These are phyloP conservation scores for Psilocybe azurescens DNA, from an alignment of 768 basidiomycete genomes.

Conservation along the genomic window DNA sequence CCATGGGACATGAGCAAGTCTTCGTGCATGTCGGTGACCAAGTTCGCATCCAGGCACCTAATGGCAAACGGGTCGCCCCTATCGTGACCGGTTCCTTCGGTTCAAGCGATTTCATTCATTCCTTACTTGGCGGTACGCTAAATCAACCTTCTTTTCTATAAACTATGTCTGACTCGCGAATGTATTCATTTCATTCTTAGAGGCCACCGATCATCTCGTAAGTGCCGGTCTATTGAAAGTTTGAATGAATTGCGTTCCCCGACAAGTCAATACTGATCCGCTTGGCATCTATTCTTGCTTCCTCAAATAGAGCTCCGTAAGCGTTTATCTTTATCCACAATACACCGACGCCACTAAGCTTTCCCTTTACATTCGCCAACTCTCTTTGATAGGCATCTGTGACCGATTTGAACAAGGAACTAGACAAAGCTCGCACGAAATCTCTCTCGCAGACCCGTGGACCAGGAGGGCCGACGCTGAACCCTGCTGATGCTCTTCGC, in stretches of 20 bases:
- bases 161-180: conserved; percentile 26
- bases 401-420: conserved; percentile 80
- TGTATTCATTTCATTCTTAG: conserved; percentile 43
- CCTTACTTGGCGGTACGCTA: conserved; percentile 69
- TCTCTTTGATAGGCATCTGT: conserved; percentile 71
- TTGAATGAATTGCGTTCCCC: background rate
- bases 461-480: conserved; percentile 36
- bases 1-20: conserved; percentile 75
- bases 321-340: background rate
- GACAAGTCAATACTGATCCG: background rate
- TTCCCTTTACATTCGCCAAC: conserved; percentile 11
- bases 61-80: conserved; percentile 78
- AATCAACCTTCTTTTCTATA: conserved; percentile 27
- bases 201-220: conserved; percentile 70
- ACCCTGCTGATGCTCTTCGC: conserved; percentile 57
- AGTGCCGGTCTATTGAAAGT: conserved; percentile 22
- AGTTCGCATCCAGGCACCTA: conserved; percentile 74
- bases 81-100: conserved; percentile 88
- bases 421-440: conserved; percentile 71
- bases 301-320: conserved; percentile 34
- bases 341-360: background rate
- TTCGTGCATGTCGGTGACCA: conserved; percentile 89
- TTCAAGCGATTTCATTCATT: conserved; percentile 79
- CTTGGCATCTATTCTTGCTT: background rate
- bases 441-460: conserved; percentile 38